A percentile compares a stretch with the other conserved stretches of the same genome.
Conservation (phyloP, 805 yeast genomes). For the Pichia ethanolica region DNA sequence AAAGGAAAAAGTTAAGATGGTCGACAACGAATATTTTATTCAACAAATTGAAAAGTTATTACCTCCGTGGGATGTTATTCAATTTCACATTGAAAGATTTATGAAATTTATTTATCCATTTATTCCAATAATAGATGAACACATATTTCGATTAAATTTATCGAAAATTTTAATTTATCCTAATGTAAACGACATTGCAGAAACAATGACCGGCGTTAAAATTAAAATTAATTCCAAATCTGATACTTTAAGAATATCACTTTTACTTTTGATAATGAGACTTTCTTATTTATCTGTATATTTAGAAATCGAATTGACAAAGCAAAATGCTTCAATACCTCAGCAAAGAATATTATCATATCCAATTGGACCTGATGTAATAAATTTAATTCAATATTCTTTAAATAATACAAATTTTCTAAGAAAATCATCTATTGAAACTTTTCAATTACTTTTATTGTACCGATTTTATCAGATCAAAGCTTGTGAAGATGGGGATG, state of each 20-base stretch:
- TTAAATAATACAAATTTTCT: conserved; percentile 33
- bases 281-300: conserved; percentile 21
- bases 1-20: background rate
- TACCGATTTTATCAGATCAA: conserved; percentile 33
- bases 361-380: conserved; percentile 34
- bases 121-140: conserved; percentile 41
- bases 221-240: conserved; percentile 9
- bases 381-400: conserved; percentile 32
- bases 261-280: conserved; percentile 23
- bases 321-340: background rate
- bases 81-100: conserved; percentile 33
- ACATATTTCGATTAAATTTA: conserved; percentile 27
- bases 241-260: conserved; percentile 21
- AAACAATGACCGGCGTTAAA: background rate
- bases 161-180: conserved; percentile 25
- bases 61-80: conserved; percentile 28
- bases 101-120: conserved; percentile 37
- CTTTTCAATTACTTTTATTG: conserved; percentile 36
- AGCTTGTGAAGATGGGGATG: conserved; percentile 47
- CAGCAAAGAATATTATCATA: conserved; percentile 18
- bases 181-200: background rate
- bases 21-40: background rate
- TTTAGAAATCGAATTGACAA: conserved; percentile 13
- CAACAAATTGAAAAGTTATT: conserved; percentile 13
- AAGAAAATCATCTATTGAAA: conserved; percentile 33